Evolutionary conservation across 2,329 filamentous ascomycete species (phyloP), one percentile per base, ranked within the genome.

Genomic region (Neopestalotiopsis clavispora): DNA sequence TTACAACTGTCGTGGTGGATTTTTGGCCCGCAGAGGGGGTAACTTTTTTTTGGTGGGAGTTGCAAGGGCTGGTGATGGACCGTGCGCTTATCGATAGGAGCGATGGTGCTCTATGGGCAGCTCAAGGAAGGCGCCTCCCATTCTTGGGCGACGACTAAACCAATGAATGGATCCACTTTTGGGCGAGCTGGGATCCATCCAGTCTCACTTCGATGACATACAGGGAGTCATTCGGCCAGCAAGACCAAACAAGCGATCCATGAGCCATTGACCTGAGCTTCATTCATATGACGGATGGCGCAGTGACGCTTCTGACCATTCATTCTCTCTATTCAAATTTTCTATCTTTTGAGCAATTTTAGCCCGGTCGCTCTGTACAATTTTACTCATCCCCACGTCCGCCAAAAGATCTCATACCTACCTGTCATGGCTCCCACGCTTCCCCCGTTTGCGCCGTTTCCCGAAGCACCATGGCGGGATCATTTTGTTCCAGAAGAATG

Each of bases 361-460:
- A 14, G 5, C 3, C 12, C 17, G 9, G 30, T 34, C 10, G 13
- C 14, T 34, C 57, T 34, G 13, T 6, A 30, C 30, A 4, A 14
- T 4, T n/a, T 20, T 5, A 59, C 23, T 14, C n/a, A 28, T 14
- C 6, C n/a, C 32, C 30, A 23, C n/a, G 17, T 62, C 20, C n/a
- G 30, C 32, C 30, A 42, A 23, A 23, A 13, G 4, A 52, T 49
- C 20, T 20, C 38, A 49, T 20, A 20, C 34, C 34, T 20, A 20
- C 5, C 34, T 38, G 64, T 40, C 64, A 85, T 85, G 82, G 74
- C 80, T 52, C 71, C 77, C 74, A 77, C 82, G 67, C 82, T 95
- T 63, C 94, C 94, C 57, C 86, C 90, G 42, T 86, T 98, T 80
- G 94, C 92, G 68, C 88, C 92, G 23, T 94, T 96, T 74, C 95